Base-by-base conservation (phyloP, 257 asterid species). In the Solanum microdontum region DNA sequence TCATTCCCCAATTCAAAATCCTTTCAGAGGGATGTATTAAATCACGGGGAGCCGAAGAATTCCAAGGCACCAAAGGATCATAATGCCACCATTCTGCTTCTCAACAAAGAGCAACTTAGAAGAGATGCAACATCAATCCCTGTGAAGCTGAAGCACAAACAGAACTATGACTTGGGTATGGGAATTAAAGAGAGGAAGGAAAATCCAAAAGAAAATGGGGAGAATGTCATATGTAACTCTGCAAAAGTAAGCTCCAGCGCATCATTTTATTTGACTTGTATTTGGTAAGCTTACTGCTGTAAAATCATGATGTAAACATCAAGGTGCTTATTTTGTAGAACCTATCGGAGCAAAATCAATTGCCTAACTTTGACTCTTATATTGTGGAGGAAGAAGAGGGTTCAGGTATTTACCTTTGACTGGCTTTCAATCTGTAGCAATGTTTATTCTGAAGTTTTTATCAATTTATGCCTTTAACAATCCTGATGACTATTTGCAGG, bases 341-440 rank as follows among this genome's bases (percentile, higher is more conserved):
- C 39, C 90, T 87, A 74, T 84, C 23, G 64, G 91, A 91, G 84
- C 89, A 90, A 87, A 92, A 89, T 87, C 87, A 90, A 84, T 89
- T 94, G 76, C 99, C 99, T 5, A 91, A 92, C 34, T 93, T 97
- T 32, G 95, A 93, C 91, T 91, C 92, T 30, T 97, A 87, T 89
- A 60, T 91, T 85, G 94, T 93, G 87, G 98, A 95, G 91, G 95
- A 94, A 87, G 96, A 94, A 91, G 98, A 95, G 94, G 99, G 99
- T 84, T 94, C 99, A 93, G 99, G 98, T 97, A 90, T 87, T 84
- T 87, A 32, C 40, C 55, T 70, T 72, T 21, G 85, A 60, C 88
- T 85, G 32, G 66, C 60, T 64, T 32, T 82, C 48, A 66, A 74
- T 13, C 34, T 32, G 24, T 39, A 84, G 40, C 66, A 30, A 66